Evolutionary conservation across 768 basidiomycete species (phyloP).

Genomic region (Kwoniella dejecticola): DNA sequence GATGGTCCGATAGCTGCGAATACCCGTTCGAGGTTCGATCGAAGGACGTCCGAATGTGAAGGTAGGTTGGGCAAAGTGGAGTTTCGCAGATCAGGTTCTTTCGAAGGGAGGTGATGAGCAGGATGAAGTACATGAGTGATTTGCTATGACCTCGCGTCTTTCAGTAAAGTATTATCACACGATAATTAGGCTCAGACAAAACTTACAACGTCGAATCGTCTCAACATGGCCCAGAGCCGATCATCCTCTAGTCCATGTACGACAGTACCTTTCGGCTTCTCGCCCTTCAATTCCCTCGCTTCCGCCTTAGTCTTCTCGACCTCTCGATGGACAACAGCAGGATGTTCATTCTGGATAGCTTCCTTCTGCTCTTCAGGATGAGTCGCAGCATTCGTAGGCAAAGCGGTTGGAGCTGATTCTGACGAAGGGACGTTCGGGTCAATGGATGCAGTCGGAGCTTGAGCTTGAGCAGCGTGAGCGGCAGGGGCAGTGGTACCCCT

Average conservation of each 20-base stretch:
- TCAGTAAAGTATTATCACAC: not conserved
- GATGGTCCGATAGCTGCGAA: slow-evolving; percentile 55
- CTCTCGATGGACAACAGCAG: slow-evolving; percentile 49
- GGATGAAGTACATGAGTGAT: slow-evolving; percentile 57
- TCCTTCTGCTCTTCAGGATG: slow-evolving; percentile 52
- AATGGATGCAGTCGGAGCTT: slow-evolving; percentile 38
- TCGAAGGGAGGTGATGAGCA: slow-evolving; percentile 49
- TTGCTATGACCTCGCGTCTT: slow-evolving; percentile 40
- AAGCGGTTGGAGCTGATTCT: slow-evolving; percentile 43
- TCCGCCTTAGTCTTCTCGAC: slow-evolving; percentile 57
- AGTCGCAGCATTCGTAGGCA: slow-evolving; percentile 52
- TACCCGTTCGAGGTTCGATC: slow-evolving; percentile 56
- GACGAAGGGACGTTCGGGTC: slow-evolving; percentile 41
- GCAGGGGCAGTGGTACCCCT: slow-evolving; percentile 14
- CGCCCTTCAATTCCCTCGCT: slow-evolving; percentile 52
- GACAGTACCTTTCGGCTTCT: slow-evolving; percentile 51
- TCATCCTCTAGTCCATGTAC: slow-evolving; percentile 57
- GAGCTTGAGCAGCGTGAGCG: slow-evolving; percentile 23
- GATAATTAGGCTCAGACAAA: not conserved
- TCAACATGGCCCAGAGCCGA: slow-evolving; percentile 54
- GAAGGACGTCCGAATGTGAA: slow-evolving; percentile 56
- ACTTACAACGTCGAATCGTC: slow-evolving; percentile 55
- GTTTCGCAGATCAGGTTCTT: slow-evolving; percentile 57
- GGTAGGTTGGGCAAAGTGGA: slow-evolving; percentile 56
- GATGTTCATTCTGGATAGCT: slow-evolving; percentile 48